phyloP scores from a whole-genome alignment of 73 alveolate genomes.

The Paramecium primaurelia region DNA sequence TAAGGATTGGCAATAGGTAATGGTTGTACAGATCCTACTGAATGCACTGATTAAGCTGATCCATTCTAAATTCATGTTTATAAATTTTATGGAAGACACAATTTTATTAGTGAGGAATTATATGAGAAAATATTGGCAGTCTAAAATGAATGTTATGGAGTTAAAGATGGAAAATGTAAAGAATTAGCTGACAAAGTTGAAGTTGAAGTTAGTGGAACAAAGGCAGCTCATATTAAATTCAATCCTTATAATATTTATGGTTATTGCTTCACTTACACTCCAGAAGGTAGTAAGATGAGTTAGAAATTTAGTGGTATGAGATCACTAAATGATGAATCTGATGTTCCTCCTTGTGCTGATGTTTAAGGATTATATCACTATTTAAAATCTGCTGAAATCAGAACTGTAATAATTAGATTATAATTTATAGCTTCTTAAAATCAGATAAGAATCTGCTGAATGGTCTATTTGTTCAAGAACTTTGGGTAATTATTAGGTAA shows the following conservation, averaged over 20 bases:
- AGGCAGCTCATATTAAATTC: not conserved
- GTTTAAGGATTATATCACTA: not conserved
- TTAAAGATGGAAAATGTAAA: not conserved
- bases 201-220: not conserved
- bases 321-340: not conserved
- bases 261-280: constrained; percentile 18
- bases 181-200: not conserved
- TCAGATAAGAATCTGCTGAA: not conserved
- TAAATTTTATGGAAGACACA: constrained; percentile 14
- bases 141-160: not conserved
- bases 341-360: constrained; percentile 36
- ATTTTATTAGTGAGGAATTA: not conserved
- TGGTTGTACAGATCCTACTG: constrained; percentile 71
- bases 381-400: not conserved
- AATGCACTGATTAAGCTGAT: not conserved
- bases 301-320: not conserved
- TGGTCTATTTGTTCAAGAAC: not conserved
- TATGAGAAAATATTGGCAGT: constrained; percentile 4
- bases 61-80: not conserved
- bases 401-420: not conserved
- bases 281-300: not conserved
- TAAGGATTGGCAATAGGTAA: constrained; percentile 74
- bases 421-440: not conserved
- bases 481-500: not conserved
- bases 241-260: constrained; percentile 64